Percentiles rank a stretch among this genome's conserved stretches.
These are phyloP conservation scores for Saururus chinensis DNA, from an alignment of 164 flowering plant species.

Conservation along the genomic window DNA sequence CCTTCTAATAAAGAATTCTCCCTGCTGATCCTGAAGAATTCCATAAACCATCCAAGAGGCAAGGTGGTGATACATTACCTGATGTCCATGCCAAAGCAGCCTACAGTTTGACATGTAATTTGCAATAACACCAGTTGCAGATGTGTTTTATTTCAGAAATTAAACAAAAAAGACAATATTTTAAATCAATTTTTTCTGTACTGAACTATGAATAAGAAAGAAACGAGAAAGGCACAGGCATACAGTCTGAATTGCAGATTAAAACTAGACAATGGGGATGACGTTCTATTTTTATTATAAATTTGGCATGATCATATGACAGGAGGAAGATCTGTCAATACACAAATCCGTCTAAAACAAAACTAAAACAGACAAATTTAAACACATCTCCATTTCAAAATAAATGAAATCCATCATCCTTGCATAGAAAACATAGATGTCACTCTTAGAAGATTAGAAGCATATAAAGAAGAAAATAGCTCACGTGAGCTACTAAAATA, in stretches of 20 bases:
- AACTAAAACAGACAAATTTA: no score
- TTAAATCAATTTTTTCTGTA: background rate
- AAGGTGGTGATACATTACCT: slow-evolving; percentile 91
- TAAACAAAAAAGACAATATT: background rate
- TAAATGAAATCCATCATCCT: no score
- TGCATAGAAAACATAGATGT: no score
- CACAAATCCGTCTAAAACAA: no score
- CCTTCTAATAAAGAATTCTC: slow-evolving; percentile 94
- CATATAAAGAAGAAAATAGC: no score
- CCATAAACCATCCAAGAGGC: slow-evolving; percentile 99
- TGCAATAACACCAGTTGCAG: no score
- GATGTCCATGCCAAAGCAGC: slow-evolving; percentile 99
- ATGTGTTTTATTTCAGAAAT: background rate
- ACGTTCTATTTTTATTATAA: background rate
- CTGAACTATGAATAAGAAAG: background rate
- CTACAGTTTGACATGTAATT: slow-evolving; percentile 20
- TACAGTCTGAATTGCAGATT: background rate
- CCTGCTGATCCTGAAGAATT: slow-evolving; percentile 88
- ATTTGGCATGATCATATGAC: no score
- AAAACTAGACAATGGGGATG: background rate
- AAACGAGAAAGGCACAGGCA: no score
- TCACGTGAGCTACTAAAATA: no score
- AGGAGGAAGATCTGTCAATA: no score
- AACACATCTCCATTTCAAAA: no score
- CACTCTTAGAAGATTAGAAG: no score